phyloP scores from a whole-genome alignment of 805 yeast genomes.

The Yarrowia alimentaria region DNA sequence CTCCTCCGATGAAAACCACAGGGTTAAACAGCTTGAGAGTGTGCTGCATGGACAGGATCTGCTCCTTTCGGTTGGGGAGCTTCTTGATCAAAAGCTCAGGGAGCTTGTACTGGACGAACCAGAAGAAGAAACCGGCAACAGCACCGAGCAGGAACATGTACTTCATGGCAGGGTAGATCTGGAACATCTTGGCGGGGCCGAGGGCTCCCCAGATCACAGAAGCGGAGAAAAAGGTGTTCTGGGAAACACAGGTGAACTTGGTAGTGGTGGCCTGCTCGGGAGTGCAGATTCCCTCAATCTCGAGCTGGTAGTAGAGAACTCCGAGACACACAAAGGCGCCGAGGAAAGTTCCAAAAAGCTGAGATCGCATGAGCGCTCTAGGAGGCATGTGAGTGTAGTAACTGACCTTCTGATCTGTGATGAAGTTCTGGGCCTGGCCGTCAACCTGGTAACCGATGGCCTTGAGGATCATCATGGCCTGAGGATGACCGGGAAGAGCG shows the following conservation, averaged over 20 bases:
- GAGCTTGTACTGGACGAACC: slow-evolving; percentile 33
- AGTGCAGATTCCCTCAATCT: slow-evolving; percentile 38
- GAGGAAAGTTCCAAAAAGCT: slow-evolving; percentile 37
- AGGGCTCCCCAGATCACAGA: slow-evolving; percentile 47
- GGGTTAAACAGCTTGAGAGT: slow-evolving; percentile 43
- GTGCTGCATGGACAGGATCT: slow-evolving; percentile 29
- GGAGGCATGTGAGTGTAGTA: slow-evolving; percentile 48
- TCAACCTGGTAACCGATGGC: slow-evolving; percentile 62
- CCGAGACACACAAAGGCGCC: slow-evolving; percentile 37
- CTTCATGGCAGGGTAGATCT: slow-evolving; percentile 47
- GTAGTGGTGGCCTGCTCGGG: slow-evolving; percentile 33
- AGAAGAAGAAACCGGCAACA: slow-evolving; percentile 34
- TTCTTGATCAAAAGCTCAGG: slow-evolving; percentile 35
- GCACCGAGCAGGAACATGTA: slow-evolving; percentile 50
- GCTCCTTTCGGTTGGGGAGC: slow-evolving; percentile 26
- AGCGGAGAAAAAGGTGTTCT: slow-evolving; percentile 49
- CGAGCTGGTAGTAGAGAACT: slow-evolving; percentile 39
- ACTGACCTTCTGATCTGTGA: slow-evolving; percentile 58
- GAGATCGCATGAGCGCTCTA: slow-evolving; percentile 32
- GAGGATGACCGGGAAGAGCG: slow-evolving; percentile 59
- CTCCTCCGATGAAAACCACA: slow-evolving; percentile 48
- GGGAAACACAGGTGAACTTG: slow-evolving; percentile 42
- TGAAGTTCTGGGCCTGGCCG: slow-evolving; percentile 56
- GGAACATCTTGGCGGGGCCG: slow-evolving; percentile 46
- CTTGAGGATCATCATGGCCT: slow-evolving; percentile 57